Conservation (phyloP, 768 basidiomycete genomes). For the Mycena haematopus region DNA sequence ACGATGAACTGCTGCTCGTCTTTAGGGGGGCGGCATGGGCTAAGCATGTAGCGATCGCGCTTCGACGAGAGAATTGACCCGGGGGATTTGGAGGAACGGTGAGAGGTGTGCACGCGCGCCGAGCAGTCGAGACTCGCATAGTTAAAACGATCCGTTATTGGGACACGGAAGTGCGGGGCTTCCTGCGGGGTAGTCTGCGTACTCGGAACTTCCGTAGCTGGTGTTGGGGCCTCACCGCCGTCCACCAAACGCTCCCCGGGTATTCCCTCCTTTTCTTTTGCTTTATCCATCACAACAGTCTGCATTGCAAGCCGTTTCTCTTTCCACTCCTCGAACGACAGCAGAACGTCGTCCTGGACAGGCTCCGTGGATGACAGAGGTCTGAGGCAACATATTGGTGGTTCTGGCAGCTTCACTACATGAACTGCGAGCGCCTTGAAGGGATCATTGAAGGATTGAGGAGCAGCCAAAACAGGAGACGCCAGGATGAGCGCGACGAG, state of each 20-base stretch:
- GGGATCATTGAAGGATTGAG: slow-evolving; percentile 57
- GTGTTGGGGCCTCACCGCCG: slow-evolving; percentile 15
- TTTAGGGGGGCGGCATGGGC: slow-evolving; percentile 74
- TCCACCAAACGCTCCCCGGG: slow-evolving; percentile 17
- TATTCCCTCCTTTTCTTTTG: slow-evolving; percentile 34
- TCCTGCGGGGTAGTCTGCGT: slow-evolving; percentile 39
- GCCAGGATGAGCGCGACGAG: slow-evolving; percentile 20
- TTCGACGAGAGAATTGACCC: slow-evolving; percentile 87
- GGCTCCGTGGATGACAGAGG: slow-evolving; percentile 54
- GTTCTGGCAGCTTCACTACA: slow-evolving; percentile 56
- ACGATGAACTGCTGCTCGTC: slow-evolving; percentile 79
- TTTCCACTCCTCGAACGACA: slow-evolving; percentile 92
- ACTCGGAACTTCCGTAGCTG: slow-evolving; percentile 20
- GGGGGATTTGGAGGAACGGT: slow-evolving; percentile 81
- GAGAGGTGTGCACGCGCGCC: slow-evolving; percentile 86
- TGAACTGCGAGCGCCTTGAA: slow-evolving; percentile 63
- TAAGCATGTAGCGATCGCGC: slow-evolving; percentile 96
- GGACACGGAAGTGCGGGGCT: slow-evolving; percentile 72
- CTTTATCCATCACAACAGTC: slow-evolving; percentile 38
- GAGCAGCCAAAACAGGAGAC: slow-evolving; percentile 37
- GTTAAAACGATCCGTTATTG: slow-evolving; percentile 89
- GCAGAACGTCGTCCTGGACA: slow-evolving; percentile 66
- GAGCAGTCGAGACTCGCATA: slow-evolving; percentile 94
- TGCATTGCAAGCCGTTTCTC: slow-evolving; percentile 60
- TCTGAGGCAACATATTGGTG: slow-evolving; percentile 73